Evolutionary conservation across 768 basidiomycete genomes (phyloP).

Genomic region (Pisolithus sp.): DNA sequence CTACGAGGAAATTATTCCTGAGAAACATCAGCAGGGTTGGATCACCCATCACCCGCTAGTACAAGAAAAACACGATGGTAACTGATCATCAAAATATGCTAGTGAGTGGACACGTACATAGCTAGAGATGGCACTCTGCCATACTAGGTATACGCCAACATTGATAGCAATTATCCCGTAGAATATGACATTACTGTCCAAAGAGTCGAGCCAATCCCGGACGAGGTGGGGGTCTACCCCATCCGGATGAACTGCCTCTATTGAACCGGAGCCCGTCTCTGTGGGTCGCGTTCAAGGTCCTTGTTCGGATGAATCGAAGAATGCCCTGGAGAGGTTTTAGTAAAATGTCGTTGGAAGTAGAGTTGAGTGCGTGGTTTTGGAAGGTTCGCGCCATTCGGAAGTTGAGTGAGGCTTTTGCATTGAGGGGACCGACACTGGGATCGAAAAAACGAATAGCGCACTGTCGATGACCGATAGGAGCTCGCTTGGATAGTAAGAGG

Average conservation of each 20-base stretch:
- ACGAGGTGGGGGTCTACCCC: constrained; percentile 22
- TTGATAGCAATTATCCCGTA: constrained; percentile 63
- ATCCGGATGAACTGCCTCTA: constrained; percentile 13
- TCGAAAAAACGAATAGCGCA: background rate
- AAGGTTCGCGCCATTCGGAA: background rate
- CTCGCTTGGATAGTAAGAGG: too few species aligned
- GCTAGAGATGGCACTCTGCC: constrained; percentile 37
- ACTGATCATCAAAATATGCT: background rate
- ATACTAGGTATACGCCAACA: constrained; percentile 52
- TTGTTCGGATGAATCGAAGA: constrained; percentile 14
- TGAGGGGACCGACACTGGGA: background rate
- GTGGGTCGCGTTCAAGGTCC: constrained; percentile 17
- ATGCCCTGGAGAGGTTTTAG: constrained; percentile 4
- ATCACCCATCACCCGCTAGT: constrained; percentile 38
- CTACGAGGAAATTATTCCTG: constrained; percentile 56
- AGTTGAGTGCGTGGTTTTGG: background rate
- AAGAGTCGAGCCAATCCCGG: constrained; percentile 38
- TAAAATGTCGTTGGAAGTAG: background rate
- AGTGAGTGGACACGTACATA: constrained; percentile 23
- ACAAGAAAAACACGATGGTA: background rate
- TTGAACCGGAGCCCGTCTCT: constrained; percentile 8
- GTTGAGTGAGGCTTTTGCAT: background rate
- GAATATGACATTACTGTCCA: constrained; percentile 50
- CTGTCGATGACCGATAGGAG: too few species aligned
- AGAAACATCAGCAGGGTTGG: constrained; percentile 40